Percentiles rank a stretch among this genome's conserved stretches.
These are phyloP conservation scores for Penicillium sp. DNA, from an alignment of 2,329 filamentous ascomycete genomes.

Conservation along the genomic window DNA sequence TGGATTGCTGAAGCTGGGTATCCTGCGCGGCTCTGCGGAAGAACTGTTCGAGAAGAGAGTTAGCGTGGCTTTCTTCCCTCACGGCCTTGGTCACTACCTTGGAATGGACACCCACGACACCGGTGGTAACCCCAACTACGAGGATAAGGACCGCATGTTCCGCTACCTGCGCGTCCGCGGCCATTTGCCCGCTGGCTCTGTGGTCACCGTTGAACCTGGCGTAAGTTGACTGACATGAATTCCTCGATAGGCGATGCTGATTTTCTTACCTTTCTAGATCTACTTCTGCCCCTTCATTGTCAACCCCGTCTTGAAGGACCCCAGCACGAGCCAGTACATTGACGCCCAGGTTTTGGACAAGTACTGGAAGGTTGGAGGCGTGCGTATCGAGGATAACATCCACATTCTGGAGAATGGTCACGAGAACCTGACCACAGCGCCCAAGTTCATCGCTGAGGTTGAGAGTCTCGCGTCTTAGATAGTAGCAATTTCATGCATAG, in stretches of 20 bases:
- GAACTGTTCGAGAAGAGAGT: slow-evolving; percentile 77
- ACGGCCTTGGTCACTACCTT: slow-evolving; percentile 87
- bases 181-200: slow-evolving; percentile 71
- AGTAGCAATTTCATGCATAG: neutral
- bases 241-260: neutral
- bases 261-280: slow-evolving; percentile 53
- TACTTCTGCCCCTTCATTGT: slow-evolving; percentile 94
- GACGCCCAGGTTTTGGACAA: slow-evolving; percentile 70
- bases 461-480: slow-evolving; percentile 46
- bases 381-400: slow-evolving; percentile 90
- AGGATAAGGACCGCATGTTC: slow-evolving; percentile 81
- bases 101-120: slow-evolving; percentile 93
- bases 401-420: slow-evolving; percentile 75
- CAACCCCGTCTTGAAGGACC: slow-evolving; percentile 73
- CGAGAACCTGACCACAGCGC: slow-evolving; percentile 80
- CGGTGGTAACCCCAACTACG: slow-evolving; percentile 74
- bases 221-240: slow-evolving; percentile 50
- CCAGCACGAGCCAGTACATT: slow-evolving; percentile 74
- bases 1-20: slow-evolving; percentile 69
- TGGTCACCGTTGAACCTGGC: slow-evolving; percentile 94
- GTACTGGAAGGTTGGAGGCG: slow-evolving; percentile 89
- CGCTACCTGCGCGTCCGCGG: slow-evolving; percentile 81
- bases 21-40: slow-evolving; percentile 66
- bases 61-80: slow-evolving; percentile 89
- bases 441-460: slow-evolving; percentile 71